Percentiles rank a stretch among this genome's conserved stretches.
Conservation (phyloP, 108 stramenopile genomes). For the Nitzschia sp. region DNA sequence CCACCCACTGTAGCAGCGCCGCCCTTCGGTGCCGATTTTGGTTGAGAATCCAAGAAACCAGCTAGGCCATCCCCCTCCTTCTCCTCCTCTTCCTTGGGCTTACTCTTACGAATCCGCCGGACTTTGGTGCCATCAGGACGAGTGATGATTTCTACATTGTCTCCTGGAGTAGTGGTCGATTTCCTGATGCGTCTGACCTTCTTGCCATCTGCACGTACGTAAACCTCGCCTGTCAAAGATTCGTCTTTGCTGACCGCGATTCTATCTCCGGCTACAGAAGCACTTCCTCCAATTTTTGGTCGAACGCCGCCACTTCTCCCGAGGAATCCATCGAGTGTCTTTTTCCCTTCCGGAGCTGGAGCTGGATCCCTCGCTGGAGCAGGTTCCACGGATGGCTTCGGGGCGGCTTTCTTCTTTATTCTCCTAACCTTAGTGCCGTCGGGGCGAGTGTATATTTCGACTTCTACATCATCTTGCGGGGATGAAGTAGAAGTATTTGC, state of each 20-base stretch:
- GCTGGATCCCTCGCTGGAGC: not conserved
- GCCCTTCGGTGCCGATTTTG: slow-evolving; percentile 16
- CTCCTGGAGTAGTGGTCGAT: slow-evolving; percentile 4
- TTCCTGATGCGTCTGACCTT: slow-evolving; percentile 43
- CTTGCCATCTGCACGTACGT: slow-evolving; percentile 58
- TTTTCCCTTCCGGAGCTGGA: slow-evolving; percentile 11
- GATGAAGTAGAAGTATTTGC: not conserved
- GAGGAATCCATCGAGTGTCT: slow-evolving; percentile 35
- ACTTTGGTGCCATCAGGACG: slow-evolving; percentile 57
- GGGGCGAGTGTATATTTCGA: slow-evolving; percentile 50
- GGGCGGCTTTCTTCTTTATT: slow-evolving; percentile 21
- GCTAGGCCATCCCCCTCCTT: slow-evolving; percentile 2
- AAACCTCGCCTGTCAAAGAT: slow-evolving; percentile 50
- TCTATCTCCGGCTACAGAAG: slow-evolving; percentile 48
- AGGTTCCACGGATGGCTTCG: slow-evolving; percentile 3
- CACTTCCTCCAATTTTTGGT: slow-evolving; percentile 31
- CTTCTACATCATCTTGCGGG: slow-evolving; percentile 31
- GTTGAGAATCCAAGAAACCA: slow-evolving; percentile 36
- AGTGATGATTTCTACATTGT: slow-evolving; percentile 50
- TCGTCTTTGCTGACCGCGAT: slow-evolving; percentile 35
- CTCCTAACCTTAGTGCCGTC: slow-evolving; percentile 51
- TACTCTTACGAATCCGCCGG: slow-evolving; percentile 38
- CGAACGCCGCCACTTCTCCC: slow-evolving; percentile 11
- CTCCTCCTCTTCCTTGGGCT: slow-evolving; percentile 17
- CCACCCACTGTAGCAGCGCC: slow-evolving; percentile 39